Base-by-base conservation (phyloP, 2,329 filamentous ascomycete genomes). In the Colletotrichum sp. region DNA sequence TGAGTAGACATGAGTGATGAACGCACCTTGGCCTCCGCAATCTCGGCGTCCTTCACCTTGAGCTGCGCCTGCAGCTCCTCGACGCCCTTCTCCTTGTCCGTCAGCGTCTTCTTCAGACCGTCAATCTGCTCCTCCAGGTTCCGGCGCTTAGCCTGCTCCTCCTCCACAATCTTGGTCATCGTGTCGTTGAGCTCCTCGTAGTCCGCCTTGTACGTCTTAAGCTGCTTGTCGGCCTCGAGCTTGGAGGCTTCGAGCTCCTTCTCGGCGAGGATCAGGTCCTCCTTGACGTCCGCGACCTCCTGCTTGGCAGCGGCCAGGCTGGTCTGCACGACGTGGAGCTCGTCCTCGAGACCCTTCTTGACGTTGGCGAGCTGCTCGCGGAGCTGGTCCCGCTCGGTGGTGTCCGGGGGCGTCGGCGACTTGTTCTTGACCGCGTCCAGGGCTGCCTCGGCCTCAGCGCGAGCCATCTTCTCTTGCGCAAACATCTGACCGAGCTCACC, bases 121-220 rank as follows among this genome's bases (percentile, higher is more conserved):
- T 88, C 85, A 61, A 90, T 84, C 83, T 88, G 86, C 72, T 87
- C 84, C 81, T 90, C 87, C 61, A 87, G 84, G 21, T 86, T 86
- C 87, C 88, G 90, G 67, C 87, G 86, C 84, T 88, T 90, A 79
- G 82, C 87, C 79, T 89, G 87, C 67, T 90, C 89, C 79, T 93
- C 91, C 81, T 93, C 91, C 3, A 92, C 87, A 69, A 93, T 84
- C 78, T 89, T 84, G 6, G 89, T 92, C 86, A 93, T 87, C 76
- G 89, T 91, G 67, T 93, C 91, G 80, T 91, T 90, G 85, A 93
- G 89, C 77, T 92, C 91, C 80, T 90, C 88, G 82, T 92, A 92
- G 81, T 92, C 90, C n/a, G 88, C 86, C 81, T 87, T 86, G 63
- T 89, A 86, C n/a, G 87, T 90, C 88, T 91, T 91, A 68, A 85